Conservation (phyloP, 2,329 filamentous ascomycete species). For the Sordariomycetes sp. region DNA sequence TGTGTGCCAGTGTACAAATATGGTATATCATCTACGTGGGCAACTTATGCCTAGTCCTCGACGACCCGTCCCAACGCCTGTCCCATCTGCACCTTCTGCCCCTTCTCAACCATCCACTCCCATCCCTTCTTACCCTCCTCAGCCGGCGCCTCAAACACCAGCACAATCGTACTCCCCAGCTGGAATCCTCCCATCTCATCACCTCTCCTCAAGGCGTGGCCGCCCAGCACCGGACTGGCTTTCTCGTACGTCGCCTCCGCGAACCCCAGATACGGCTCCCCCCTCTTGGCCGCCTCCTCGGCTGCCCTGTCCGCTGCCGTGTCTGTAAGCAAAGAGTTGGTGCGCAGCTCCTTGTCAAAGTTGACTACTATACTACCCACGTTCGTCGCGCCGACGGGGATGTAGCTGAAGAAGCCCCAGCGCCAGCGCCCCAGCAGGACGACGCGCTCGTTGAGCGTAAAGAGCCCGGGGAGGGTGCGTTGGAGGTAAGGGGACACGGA, state of each 20-base stretch:
- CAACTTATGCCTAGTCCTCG: constrained; percentile 26
- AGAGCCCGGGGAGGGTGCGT: constrained; percentile 83
- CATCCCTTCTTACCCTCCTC: constrained; percentile 61
- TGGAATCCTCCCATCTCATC: constrained; percentile 99
- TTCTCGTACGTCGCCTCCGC: constrained; percentile 81
- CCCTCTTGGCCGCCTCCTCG: constrained; percentile 63
- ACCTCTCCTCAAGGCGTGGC: constrained; percentile 74
- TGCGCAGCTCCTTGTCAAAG: constrained; percentile 88
- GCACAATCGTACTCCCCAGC: constrained; percentile 85
- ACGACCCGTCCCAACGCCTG: constrained; percentile 72
- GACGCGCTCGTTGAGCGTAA: constrained; percentile 93
- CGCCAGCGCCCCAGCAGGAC: constrained; percentile 91
- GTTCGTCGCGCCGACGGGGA: constrained; percentile 92
- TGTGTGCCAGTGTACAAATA: background rate
- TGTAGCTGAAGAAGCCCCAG: constrained; percentile 95
- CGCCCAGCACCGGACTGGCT: constrained; percentile 69
- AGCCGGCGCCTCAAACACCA: constrained; percentile 89
- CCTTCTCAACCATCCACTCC: constrained; percentile 79
- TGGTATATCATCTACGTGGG: background rate
- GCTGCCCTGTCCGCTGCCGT: constrained; percentile 84
- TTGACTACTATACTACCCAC: constrained; percentile 96
- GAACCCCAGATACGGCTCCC: constrained; percentile 83
- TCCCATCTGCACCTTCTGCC: constrained; percentile 82
- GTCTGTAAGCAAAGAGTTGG: constrained; percentile 86
- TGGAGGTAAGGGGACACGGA: constrained; percentile 93